Conservation (phyloP, 805 yeast species). For the Ogataea ramenticola region DNA sequence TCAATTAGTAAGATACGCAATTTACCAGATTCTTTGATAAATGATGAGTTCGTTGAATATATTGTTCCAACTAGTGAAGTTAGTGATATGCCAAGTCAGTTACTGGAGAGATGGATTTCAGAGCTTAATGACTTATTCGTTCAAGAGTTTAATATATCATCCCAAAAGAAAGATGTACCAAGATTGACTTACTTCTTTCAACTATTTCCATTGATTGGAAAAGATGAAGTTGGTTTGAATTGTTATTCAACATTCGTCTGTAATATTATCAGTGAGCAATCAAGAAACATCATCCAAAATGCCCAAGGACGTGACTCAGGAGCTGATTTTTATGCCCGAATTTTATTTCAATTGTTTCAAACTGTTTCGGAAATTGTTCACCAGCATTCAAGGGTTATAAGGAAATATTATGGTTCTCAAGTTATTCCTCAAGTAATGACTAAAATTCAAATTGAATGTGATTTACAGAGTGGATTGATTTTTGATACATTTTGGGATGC, state of each 20-base stretch:
- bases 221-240: slow-evolving; percentile 61
- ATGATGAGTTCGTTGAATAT: slow-evolving; percentile 65
- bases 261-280: slow-evolving; percentile 72
- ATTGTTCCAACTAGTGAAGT: slow-evolving; percentile 84
- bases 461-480: slow-evolving; percentile 85
- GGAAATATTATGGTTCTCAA: slow-evolving; percentile 58
- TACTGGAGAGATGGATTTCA: slow-evolving; percentile 51
- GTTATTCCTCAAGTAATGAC: slow-evolving; percentile 63
- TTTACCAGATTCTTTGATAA: slow-evolving; percentile 46
- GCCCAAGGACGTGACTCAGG: slow-evolving; percentile 28
- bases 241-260: slow-evolving; percentile 85
- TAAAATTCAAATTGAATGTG: slow-evolving; percentile 79
- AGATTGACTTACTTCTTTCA: slow-evolving; percentile 74
- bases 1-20: slow-evolving; percentile 47
- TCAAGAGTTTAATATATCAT: slow-evolving; percentile 63
- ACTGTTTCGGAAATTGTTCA: slow-evolving; percentile 76
- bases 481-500: slow-evolving; percentile 80
- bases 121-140: slow-evolving; percentile 52
- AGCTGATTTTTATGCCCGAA: slow-evolving; percentile 51
- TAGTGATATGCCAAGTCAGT: slow-evolving; percentile 65
- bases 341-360: slow-evolving; percentile 66
- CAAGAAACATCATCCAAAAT: slow-evolving; percentile 55
- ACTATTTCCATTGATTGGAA: slow-evolving; percentile 79
- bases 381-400: slow-evolving; percentile 79
- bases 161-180: slow-evolving; percentile 56